Base-by-base conservation (phyloP, 1,139 yeast genomes). In the Candida mesenterica region DNA sequence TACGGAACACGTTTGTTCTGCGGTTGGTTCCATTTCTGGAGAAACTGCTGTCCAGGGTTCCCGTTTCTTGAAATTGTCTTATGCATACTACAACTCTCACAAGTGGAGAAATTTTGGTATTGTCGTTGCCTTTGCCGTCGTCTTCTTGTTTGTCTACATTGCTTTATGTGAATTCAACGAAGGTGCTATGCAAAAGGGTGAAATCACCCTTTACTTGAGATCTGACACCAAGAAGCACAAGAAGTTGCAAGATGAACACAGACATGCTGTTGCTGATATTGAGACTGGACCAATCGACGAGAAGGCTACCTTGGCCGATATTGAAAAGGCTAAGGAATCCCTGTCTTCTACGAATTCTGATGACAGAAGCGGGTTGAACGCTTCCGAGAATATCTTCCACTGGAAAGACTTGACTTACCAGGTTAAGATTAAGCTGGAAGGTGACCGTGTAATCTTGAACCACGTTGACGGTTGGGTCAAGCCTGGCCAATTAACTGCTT, bases 31-130 rank as follows among this genome's bases (percentile, higher is more conserved):
- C 4, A 55, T 53, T 4, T 65, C 86, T 4, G 96, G 96, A 34
- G 48, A 61, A 15, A 44, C 45, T 16, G 48, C 44, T 33, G 83
- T 88, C 30, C 44, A 55, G 24, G 96, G 96, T 53, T 72, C 78
- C 36, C 62, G 49, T 14, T 88, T 79, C 54, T 45, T 87, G 32
- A 49, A 47, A 4, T 43, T 48, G 10, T 58, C 79, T 3, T 80
- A 60, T 54, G 45, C 54, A 9, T 87, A 83, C 59, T 50, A 57
- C 29, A 70, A 74, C 46, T 41, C 62, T 6, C 89, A 88, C 57
- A 75, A 77, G 52, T 88, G 96, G 96, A 79, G 96, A 65, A 82
- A 88, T 53, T 76, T 79, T 46, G 96, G 95, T 54, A 81, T 88
- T 46, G 61, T 73, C 28, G 38, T 80, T 41, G 86, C 69, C 1